A percentile compares a stretch with the other conserved stretches of the same genome.
Evolutionary conservation across 805 yeast genomes (phyloP).

Genomic region (Ogataea glucozyma): DNA sequence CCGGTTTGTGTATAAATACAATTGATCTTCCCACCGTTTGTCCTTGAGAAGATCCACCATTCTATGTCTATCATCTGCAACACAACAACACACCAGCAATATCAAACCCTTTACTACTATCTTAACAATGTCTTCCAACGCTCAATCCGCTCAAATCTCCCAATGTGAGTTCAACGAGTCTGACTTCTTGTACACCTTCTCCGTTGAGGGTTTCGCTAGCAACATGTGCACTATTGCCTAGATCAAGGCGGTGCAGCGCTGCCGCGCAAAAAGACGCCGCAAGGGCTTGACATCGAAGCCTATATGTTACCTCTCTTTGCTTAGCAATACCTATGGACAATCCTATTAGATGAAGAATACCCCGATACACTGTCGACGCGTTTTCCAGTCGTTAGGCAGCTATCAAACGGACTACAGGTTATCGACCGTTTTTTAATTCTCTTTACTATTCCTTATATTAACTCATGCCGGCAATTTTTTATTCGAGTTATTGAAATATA

Average conservation of each 20-base stretch:
- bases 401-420: background rate
- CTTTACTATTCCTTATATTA: background rate
- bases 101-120: background rate
- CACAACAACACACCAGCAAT: background rate
- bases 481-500: background rate
- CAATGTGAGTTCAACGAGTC: conserved; percentile 20
- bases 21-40: background rate
- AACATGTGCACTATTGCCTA: conserved; percentile 15
- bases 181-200: conserved; percentile 13
- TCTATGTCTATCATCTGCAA: background rate
- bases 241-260: background rate
- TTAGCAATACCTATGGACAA: background rate
- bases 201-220: conserved; percentile 1
- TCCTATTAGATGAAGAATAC: background rate
- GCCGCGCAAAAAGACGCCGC: too few relatives aligned
- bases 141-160: conserved; percentile 16
- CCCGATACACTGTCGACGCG: conserved; percentile 2
- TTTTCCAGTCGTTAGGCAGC: background rate
- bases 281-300: too few relatives aligned
- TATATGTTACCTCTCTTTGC: conserved; percentile 1
- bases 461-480: background rate
- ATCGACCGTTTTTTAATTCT: background rate
- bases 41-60: background rate
- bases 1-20: conserved; percentile 5
- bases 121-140: conserved; percentile 11